Base-by-base conservation (phyloP, 345 rosid genomes). In the Stellera chamaejasme region DNA sequence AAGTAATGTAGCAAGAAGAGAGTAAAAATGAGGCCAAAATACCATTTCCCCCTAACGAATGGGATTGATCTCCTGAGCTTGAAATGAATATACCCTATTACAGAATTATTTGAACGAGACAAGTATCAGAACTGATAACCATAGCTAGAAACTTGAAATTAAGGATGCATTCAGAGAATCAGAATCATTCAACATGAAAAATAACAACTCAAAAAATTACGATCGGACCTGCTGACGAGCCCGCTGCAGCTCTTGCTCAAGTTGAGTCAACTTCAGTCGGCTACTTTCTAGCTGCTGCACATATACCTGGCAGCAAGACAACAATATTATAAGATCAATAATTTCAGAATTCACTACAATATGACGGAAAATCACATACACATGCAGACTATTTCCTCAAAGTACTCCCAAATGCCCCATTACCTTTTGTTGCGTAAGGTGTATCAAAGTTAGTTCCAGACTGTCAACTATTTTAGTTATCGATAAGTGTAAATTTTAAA, bases 221-320 rank as follows among this genome's bases (percentile, higher is more conserved):
- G 32, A 47, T 50, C 32, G 43, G 57, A 90, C 98, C 95, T 87
- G 98, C 67, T 91, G 96, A 56, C 96, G 88, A 50, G 97, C 94
- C 75, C 87, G 78, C 77, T 90, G 96, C 48, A 90, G 82, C 78
- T 90, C 97, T 69, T 87, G 97, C 70, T 91, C 96, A 14, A 91
- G 90, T 71, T 79, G 87, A 19, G 92, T 83, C 72, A 91, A 70
- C 65, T 91, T 91, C 66, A 91, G 72, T 48, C 96, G 76, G 73
- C 96, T 91, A 68, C 87, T 91, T 77, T 91, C 98, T 59, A 91
- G 73, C 70, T 85, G 98, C 69, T 91, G 98, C 52, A 91, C 98
- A 69, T 91, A 91, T 6, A 94, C 98, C 98, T 88, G 65, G 36
- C 45, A 55, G 53, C 27, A 32, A 13, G 43, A 15, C 41, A 59